Evolutionary conservation across 441 rosid genomes (phyloP).

Genomic region (Daphne laureola): DNA sequence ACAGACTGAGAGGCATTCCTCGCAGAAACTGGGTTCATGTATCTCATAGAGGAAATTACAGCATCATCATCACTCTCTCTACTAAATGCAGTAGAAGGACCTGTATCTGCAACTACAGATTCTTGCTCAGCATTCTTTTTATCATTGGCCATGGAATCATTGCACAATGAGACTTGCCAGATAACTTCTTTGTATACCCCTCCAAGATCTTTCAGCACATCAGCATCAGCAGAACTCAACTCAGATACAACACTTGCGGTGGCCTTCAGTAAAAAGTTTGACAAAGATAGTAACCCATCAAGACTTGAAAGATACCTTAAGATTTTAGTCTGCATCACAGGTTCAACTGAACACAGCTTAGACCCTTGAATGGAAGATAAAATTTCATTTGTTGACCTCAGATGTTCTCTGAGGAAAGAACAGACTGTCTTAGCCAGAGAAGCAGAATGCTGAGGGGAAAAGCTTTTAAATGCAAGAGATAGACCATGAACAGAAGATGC

Average conservation of each 20-base stretch:
- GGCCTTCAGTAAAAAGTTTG: conserved; percentile 80
- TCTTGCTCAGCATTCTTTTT: conserved; percentile 48
- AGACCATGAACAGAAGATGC: conserved; percentile 75
- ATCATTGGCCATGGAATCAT: conserved; percentile 71
- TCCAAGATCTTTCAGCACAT: conserved; percentile 84
- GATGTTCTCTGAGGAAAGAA: conserved; percentile 66
- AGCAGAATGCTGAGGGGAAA: conserved; percentile 86
- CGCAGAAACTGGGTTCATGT: conserved; percentile 71
- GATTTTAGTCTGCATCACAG: conserved; percentile 43
- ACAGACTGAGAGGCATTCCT: conserved; percentile 67
- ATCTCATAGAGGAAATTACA: conserved; percentile 58
- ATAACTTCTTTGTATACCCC: conserved; percentile 57
- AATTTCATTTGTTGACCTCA: conserved; percentile 52
- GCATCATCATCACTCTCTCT: conserved; percentile 88
- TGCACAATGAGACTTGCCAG: conserved; percentile 82
- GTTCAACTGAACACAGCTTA: conserved; percentile 54
- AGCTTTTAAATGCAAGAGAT: conserved; percentile 82
- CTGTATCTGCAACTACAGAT: conserved; percentile 47
- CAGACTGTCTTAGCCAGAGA: conserved; percentile 80
- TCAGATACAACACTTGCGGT: conserved; percentile 69
- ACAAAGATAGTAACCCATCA: conserved; percentile 72
- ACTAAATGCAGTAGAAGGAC: conserved; percentile 60
- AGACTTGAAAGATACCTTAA: conserved; percentile 70
- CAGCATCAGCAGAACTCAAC: conserved; percentile 86
- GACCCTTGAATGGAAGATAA: conserved; percentile 53